Percentiles rank a stretch among this genome's conserved stretches.
These are phyloP conservation scores for Termitomyces sp. DNA, from an alignment of 768 basidiomycete genomes.

Conservation along the genomic window DNA sequence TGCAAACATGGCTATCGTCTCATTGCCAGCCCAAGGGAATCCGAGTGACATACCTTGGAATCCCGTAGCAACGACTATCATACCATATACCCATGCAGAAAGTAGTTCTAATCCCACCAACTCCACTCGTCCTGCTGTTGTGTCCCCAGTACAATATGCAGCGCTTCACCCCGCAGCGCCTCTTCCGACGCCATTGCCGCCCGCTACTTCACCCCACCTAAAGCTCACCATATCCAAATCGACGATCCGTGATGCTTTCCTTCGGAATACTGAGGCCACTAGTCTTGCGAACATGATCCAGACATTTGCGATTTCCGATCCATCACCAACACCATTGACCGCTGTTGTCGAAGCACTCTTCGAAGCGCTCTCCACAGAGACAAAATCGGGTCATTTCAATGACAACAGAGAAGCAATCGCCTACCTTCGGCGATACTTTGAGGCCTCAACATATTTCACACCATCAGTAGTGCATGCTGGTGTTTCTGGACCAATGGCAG, in stretches of 20 bases:
- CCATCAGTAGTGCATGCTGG: slow-evolving; percentile 50
- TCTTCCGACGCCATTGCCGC: slow-evolving; percentile 23
- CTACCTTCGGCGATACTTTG: slow-evolving; percentile 50
- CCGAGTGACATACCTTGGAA: slow-evolving; percentile 35
- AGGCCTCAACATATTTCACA: slow-evolving; percentile 53
- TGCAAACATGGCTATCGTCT: slow-evolving; percentile 8
- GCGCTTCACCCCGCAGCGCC: slow-evolving; percentile 35
- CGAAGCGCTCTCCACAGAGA: slow-evolving; percentile 45
- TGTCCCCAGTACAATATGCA: slow-evolving; percentile 42
- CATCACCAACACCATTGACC: slow-evolving; percentile 49
- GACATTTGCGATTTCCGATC: slow-evolving; percentile 44
- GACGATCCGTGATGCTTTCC: slow-evolving; percentile 47
- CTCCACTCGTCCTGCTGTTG: slow-evolving; percentile 29
- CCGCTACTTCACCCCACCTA: slow-evolving; percentile 22
- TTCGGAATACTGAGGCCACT: slow-evolving; percentile 44
- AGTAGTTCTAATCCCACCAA: slow-evolving; percentile 36
- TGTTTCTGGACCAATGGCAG: slow-evolving; percentile 52
- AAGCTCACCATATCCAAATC: slow-evolving; percentile 30
- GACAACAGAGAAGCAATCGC: slow-evolving; percentile 37
- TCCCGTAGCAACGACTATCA: slow-evolving; percentile 33
- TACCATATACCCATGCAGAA: slow-evolving; percentile 40
- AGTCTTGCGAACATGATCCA: slow-evolving; percentile 57
- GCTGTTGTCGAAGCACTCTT: slow-evolving; percentile 54
- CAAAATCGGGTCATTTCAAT: slow-evolving; percentile 27
- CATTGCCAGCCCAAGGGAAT: slow-evolving; percentile 17